phyloP scores from a whole-genome alignment of 495 filamentous ascomycete species.

The Neurospora discreta region DNA sequence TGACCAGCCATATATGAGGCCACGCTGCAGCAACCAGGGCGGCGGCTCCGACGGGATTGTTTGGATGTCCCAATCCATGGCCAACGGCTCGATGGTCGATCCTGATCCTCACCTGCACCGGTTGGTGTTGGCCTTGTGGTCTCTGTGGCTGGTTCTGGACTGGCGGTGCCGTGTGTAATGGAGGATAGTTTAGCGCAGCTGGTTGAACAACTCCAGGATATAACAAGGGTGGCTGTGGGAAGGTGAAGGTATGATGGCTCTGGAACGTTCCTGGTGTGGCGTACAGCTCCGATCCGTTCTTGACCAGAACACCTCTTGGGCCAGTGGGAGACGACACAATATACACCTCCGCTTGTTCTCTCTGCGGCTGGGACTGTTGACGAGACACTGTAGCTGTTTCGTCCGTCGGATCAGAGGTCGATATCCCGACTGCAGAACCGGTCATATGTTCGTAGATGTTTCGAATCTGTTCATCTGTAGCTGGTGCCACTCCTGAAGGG shows the following conservation, averaged over 20 bases:
- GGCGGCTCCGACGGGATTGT: conserved; percentile 30
- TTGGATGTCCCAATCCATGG: conserved; percentile 16
- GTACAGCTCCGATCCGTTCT: conserved; percentile 30
- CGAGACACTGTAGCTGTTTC: background rate
- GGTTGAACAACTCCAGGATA: background rate
- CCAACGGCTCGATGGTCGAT: background rate
- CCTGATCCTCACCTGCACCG: background rate
- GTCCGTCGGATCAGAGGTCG: background rate
- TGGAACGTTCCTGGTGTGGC: conserved; percentile 22
- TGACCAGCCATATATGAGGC: conserved; percentile 64
- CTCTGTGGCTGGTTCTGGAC: background rate
- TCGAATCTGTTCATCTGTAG: background rate
- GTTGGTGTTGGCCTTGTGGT: background rate
- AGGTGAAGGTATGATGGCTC: background rate
- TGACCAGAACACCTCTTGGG: conserved; percentile 48
- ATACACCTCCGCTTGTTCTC: conserved; percentile 38
- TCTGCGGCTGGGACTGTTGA: conserved; percentile 11
- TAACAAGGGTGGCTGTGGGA: background rate
- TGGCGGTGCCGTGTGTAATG: background rate
- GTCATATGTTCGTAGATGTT: background rate
- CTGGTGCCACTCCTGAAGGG: background rate
- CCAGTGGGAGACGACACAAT: conserved; percentile 50
- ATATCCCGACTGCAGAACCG: background rate
- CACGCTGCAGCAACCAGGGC: conserved; percentile 39
- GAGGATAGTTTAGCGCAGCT: conserved; percentile 1